Percentiles rank a stretch among this genome's conserved stretches.
These are phyloP conservation scores for Globisporangium camurandrum DNA, from an alignment of 352 stramenopile species.

Conservation along the genomic window DNA sequence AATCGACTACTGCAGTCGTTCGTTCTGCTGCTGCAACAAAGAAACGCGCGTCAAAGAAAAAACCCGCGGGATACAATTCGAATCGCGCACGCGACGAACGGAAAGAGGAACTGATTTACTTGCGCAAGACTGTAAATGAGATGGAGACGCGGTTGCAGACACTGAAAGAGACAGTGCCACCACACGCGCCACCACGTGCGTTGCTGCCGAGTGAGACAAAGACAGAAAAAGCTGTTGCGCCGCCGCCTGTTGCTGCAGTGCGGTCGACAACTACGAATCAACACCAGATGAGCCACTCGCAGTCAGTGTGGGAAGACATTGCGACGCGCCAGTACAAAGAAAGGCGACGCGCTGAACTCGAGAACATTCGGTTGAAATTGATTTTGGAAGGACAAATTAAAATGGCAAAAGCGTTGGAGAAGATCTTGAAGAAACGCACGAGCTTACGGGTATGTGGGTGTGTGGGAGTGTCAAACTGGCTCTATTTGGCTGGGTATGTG, in stretches of 20 bases:
- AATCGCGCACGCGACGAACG: constrained; percentile 48
- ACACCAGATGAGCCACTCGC: constrained; percentile 22
- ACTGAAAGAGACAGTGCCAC: constrained; percentile 17
- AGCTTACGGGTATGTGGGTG: constrained; percentile 23
- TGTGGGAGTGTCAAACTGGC: too few relatives aligned
- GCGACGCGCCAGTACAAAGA: constrained; percentile 42
- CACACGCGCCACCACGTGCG: background rate
- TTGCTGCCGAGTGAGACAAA: too few relatives aligned
- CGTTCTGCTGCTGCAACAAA: too few relatives aligned
- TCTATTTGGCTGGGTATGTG: too few relatives aligned
- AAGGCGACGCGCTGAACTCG: constrained; percentile 33
- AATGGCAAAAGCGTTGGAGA: constrained; percentile 41
- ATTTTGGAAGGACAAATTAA: constrained; percentile 45
- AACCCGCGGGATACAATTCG: constrained; percentile 32
- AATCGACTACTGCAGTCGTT: constrained; percentile 6
- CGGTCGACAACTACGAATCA: constrained; percentile 4
- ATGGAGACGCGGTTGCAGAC: constrained; percentile 28
- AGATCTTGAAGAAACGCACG: constrained; percentile 46
- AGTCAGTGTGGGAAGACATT: constrained; percentile 52
- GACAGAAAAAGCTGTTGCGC: background rate
- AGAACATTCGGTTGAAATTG: too few relatives aligned
- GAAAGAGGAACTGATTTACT: constrained; percentile 63
- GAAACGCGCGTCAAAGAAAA: constrained; percentile 29
- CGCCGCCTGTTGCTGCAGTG: background rate
- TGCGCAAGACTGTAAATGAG: constrained; percentile 46